These are phyloP conservation scores for Macrophomina pseudophaseolina DNA, from an alignment of 2,329 filamentous ascomycete species.

Conservation along the genomic window DNA sequence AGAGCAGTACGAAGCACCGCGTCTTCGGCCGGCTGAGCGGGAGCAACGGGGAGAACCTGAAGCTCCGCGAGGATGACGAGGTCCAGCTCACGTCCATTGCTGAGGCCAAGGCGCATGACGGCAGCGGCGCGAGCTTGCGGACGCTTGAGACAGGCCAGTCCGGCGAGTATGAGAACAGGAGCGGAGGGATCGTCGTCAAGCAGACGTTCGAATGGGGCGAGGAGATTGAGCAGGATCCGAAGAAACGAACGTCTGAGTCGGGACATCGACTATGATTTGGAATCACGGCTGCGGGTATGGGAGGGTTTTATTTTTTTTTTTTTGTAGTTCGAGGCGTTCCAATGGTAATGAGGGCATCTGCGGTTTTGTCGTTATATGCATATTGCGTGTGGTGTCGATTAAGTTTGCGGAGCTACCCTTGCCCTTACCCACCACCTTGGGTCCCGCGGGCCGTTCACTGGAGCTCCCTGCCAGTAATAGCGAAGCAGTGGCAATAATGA, in stretches of 20 bases:
- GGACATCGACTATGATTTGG: not conserved
- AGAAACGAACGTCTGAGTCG: not conserved
- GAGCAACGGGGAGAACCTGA: slow-evolving; percentile 23
- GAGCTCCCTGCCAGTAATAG: no score
- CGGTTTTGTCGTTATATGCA: no score
- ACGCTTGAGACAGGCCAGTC: slow-evolving; percentile 8
- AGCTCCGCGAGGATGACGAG: slow-evolving; percentile 34
- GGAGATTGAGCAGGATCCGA: not conserved
- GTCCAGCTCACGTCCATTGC: slow-evolving; percentile 32
- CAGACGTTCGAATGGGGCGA: slow-evolving; percentile 35
- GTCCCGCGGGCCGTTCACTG: no score
- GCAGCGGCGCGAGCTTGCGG: slow-evolving; percentile 3
- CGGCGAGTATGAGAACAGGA: slow-evolving; percentile 14
- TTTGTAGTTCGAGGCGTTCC: not conserved
- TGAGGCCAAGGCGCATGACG: slow-evolving; percentile 27
- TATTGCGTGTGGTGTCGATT: no score
- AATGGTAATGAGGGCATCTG: not conserved
- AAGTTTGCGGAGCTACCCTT: no score
- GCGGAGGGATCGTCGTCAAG: slow-evolving; percentile 30
- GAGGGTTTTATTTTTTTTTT: no score
- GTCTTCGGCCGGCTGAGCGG: slow-evolving; percentile 26
- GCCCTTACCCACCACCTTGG: no score
- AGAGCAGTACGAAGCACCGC: not conserved
- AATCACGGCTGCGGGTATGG: not conserved
- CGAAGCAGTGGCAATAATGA: no score